phyloP scores from a whole-genome alignment of 2,329 filamentous ascomycete species.

The Simplicillium sp. region DNA sequence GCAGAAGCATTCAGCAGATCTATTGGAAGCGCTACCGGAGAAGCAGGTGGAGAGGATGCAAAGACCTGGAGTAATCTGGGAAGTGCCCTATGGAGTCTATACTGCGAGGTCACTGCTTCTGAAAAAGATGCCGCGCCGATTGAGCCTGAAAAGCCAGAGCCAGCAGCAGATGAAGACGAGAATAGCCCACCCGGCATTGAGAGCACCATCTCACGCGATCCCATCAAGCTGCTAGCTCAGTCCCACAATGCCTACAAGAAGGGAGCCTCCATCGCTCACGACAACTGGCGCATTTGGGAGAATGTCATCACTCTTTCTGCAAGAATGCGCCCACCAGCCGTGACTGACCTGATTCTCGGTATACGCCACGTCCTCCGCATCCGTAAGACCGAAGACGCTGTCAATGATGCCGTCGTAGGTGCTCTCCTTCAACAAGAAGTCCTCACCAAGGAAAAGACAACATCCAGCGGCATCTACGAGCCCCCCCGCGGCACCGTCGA shows the following conservation, averaged over 20 bases:
- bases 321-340: conserved; percentile 64
- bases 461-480: conserved; percentile 20
- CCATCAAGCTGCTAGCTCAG: conserved; percentile 57
- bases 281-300: conserved; percentile 92
- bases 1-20: conserved; percentile 75
- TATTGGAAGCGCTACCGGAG: conserved; percentile 52
- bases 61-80: conserved; percentile 94
- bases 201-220: conserved; percentile 28
- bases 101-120: conserved; percentile 38
- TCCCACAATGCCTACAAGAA: conserved; percentile 79
- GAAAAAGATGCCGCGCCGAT: conserved; percentile 22
- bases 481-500: conserved; percentile 47
- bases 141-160: conserved; percentile 11
- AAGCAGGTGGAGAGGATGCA: conserved; percentile 75
- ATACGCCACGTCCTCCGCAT: conserved; percentile 69
- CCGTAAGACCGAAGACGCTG: conserved; percentile 64
- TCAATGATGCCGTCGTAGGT: conserved; percentile 66
- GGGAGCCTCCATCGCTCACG: conserved; percentile 72
- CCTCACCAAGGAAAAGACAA: conserved; percentile 26
- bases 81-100: conserved; percentile 67
- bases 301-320: conserved; percentile 85
- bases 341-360: conserved; percentile 66
- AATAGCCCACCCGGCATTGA: conserved; percentile 13
- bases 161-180: conserved; percentile 16
- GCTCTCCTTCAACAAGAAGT: conserved; percentile 65